Evolutionary conservation across 352 stramenopile genomes (phyloP).

Genomic region (Globisporangium alternatum): DNA sequence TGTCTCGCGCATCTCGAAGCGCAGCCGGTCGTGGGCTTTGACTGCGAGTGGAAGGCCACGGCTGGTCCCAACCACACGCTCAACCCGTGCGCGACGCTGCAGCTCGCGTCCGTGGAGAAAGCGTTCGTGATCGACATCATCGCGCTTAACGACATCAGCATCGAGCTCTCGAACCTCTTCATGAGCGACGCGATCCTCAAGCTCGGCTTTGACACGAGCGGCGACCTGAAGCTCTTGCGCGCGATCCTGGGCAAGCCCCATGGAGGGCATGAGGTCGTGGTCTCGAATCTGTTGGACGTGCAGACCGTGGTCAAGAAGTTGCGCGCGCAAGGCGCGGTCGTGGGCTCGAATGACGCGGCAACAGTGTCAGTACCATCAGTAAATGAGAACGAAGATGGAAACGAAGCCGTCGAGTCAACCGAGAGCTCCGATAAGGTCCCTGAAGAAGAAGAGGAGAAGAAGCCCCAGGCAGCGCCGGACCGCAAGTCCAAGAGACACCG

Average conservation of each 20-base stretch:
- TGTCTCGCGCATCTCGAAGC: constrained; percentile 42
- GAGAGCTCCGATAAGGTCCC: not conserved
- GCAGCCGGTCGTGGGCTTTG: constrained; percentile 58
- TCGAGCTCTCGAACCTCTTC: constrained; percentile 42
- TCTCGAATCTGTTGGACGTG: constrained; percentile 55
- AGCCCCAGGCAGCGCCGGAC: not conserved
- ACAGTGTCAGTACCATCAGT: not conserved
- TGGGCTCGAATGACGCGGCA: not conserved
- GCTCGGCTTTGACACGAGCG: constrained; percentile 67
- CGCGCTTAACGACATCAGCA: constrained; percentile 29
- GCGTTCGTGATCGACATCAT: constrained; percentile 73
- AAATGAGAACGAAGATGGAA: constrained; percentile 6
- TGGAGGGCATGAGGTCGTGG: constrained; percentile 25
- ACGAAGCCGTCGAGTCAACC: constrained; percentile 9
- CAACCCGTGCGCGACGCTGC: constrained; percentile 56
- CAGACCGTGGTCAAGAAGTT: constrained; percentile 47
- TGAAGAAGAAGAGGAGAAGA: not conserved
- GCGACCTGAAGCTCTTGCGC: constrained; percentile 58
- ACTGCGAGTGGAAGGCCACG: constrained; percentile 71
- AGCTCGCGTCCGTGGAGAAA: constrained; percentile 55
- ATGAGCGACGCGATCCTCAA: constrained; percentile 49
- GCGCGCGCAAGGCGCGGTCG: constrained; percentile 11
- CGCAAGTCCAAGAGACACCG: constrained; percentile 9
- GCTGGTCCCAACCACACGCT: constrained; percentile 3
- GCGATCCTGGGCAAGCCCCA: constrained; percentile 30